phyloP scores from a whole-genome alignment of 257 asterid genomes.

The Ajuga chamaepitys region DNA sequence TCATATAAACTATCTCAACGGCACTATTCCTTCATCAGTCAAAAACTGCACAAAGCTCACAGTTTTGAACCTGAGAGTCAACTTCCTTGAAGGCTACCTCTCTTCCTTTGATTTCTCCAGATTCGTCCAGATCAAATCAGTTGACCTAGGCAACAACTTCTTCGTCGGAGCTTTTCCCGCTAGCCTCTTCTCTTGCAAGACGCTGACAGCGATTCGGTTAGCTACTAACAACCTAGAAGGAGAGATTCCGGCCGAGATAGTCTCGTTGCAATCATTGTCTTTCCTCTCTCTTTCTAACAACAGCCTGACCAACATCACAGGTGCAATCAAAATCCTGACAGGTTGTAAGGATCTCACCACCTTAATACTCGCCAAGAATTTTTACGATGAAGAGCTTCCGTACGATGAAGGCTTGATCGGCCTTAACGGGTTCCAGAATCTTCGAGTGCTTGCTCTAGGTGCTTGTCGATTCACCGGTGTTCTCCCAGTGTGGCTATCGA shows the following conservation, averaged over 20 bases:
- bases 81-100: constrained; percentile 59
- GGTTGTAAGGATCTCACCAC: constrained; percentile 62
- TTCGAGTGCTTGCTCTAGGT: constrained; percentile 57
- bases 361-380: constrained; percentile 56
- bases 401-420: constrained; percentile 25
- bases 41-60: constrained; percentile 57
- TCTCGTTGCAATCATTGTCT: constrained; percentile 45
- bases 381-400: constrained; percentile 49
- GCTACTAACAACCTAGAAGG: constrained; percentile 58
- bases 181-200: constrained; percentile 60
- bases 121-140: constrained; percentile 37
- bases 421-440: constrained; percentile 38
- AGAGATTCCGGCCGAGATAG: constrained; percentile 44
- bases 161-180: constrained; percentile 53
- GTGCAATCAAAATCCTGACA: constrained; percentile 44
- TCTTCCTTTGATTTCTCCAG: constrained; percentile 62
- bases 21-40: constrained; percentile 67
- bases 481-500: constrained; percentile 57
- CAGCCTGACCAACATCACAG: constrained; percentile 50
- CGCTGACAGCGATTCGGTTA: constrained; percentile 65
- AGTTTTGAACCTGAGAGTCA: constrained; percentile 58
- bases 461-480: constrained; percentile 58
- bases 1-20: constrained; percentile 56
- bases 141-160: constrained; percentile 77
- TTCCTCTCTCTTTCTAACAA: constrained; percentile 76